Conservation (phyloP, 352 stramenopile species). For the Globisporangium solare region DNA sequence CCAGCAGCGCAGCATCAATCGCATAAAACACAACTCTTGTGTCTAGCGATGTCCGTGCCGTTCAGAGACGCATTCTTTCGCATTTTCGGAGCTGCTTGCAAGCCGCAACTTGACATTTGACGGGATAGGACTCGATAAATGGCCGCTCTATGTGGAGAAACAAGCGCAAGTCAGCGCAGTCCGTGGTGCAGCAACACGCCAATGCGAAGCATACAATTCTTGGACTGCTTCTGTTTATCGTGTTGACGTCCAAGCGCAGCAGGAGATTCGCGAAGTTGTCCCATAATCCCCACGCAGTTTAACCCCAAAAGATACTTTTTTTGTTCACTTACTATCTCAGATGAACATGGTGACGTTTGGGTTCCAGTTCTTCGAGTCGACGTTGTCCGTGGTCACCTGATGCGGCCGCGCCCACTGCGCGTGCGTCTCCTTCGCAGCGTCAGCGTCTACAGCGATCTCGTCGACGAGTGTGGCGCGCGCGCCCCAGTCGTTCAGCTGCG, state of each 20-base stretch:
- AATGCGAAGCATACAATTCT: no score
- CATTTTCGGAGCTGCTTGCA: no score
- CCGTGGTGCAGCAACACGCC: no score
- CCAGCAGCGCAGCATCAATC: no score
- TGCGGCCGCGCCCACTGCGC: slow-evolving; percentile 28
- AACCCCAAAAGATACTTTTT: slow-evolving; percentile 2
- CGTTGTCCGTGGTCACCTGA: slow-evolving; percentile 69
- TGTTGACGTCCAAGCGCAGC: neutral
- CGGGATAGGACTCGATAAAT: no score
- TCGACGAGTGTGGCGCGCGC: slow-evolving; percentile 35
- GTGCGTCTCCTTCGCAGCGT: neutral
- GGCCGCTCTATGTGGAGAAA: no score
- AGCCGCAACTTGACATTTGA: no score
- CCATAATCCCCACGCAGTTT: neutral
- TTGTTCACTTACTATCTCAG: slow-evolving; percentile 25
- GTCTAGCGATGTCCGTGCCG: no score
- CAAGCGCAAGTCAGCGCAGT: no score
- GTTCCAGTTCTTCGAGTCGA: slow-evolving; percentile 65
- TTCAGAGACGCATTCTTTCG: no score
- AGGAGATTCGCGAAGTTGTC: neutral
- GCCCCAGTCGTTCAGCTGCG: slow-evolving; percentile 67
- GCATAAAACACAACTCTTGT: no score
- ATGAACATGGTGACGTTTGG: slow-evolving; percentile 76
- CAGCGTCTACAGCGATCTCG: slow-evolving; percentile 29
- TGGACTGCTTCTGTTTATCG: neutral